Evolutionary conservation across 2,329 filamentous ascomycete species (phyloP).

Genomic region (Celoporthe dispersa): DNA sequence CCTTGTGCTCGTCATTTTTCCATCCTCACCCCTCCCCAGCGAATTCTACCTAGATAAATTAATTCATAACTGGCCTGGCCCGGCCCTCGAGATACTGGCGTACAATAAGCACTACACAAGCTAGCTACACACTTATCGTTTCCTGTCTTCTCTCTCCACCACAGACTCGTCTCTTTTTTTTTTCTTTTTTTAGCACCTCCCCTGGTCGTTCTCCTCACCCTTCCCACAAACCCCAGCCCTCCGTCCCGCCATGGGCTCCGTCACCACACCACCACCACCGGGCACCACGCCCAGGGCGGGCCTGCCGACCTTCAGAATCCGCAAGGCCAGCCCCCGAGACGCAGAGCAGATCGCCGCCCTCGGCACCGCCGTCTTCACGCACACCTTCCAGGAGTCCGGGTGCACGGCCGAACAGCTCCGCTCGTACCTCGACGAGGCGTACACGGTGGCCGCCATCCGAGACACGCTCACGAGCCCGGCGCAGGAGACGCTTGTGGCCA

Average conservation of each 20-base stretch:
- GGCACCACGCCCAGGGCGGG: not conserved
- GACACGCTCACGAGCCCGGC: conserved; percentile 35
- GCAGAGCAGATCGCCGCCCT: conserved; percentile 39
- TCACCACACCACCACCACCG: not conserved
- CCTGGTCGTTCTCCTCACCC: not conserved
- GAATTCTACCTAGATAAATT: not conserved
- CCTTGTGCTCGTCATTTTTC: not conserved
- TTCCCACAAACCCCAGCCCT: no score
- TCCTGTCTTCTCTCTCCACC: no score
- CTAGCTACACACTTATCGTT: no score
- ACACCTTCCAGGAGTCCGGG: conserved; percentile 47
- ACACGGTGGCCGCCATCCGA: conserved; percentile 36
- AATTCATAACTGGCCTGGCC: not conserved
- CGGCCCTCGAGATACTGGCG: not conserved
- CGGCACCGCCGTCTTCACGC: conserved; percentile 42
- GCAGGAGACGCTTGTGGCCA: conserved; percentile 38
- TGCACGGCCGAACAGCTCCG: conserved; percentile 43
- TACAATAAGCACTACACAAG: not conserved
- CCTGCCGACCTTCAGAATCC: conserved; percentile 30
- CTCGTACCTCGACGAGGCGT: conserved; percentile 44
- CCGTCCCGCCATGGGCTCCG: not conserved
- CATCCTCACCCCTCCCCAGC: not conserved
- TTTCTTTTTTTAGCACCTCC: not conserved
- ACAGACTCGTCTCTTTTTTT: not conserved
- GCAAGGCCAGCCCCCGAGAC: conserved; percentile 37